These are phyloP conservation scores for Agroathelia rolfsii DNA, from an alignment of 1,284 basidiomycete species.

Conservation along the genomic window DNA sequence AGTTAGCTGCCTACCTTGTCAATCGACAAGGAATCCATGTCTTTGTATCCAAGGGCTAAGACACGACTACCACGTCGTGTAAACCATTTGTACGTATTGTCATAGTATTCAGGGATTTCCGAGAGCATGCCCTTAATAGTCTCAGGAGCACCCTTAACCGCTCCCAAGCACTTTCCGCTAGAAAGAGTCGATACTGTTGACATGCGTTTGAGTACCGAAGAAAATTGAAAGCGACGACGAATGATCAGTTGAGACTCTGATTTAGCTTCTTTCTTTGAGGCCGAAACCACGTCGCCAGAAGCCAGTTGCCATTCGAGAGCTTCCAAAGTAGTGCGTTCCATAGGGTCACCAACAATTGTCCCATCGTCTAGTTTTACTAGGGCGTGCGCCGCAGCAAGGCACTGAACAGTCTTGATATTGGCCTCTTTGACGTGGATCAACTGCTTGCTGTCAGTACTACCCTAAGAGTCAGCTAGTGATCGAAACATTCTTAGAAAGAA, in stretches of 20 bases:
- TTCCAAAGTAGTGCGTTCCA: constrained; percentile 96
- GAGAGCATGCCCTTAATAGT: constrained; percentile 84
- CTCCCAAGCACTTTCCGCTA: constrained; percentile 45
- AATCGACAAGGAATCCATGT: constrained; percentile 54
- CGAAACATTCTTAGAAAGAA: constrained; percentile 10
- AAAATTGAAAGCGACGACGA: constrained; percentile 90
- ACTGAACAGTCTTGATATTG: constrained; percentile 71
- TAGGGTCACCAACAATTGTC: constrained; percentile 91
- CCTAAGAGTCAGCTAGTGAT: constrained; percentile 19
- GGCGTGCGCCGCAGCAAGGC: constrained; percentile 91
- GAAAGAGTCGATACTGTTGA: constrained; percentile 76
- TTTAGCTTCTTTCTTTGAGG: constrained; percentile 47
- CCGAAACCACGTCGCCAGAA: constrained; percentile 58
- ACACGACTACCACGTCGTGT: constrained; percentile 88
- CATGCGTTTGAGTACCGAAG: constrained; percentile 92
- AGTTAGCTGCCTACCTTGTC: constrained; percentile 44
- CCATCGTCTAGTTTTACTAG: constrained; percentile 91
- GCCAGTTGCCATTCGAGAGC: constrained; percentile 85
- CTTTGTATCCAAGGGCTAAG: constrained; percentile 80
- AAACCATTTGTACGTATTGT: constrained; percentile 89
- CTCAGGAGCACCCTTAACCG: constrained; percentile 93
- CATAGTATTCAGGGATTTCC: constrained; percentile 68
- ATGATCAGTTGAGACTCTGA: constrained; percentile 54
- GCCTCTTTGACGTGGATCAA: constrained; percentile 76
- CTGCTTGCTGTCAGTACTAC: constrained; percentile 46